Base-by-base conservation (phyloP, 176 grass and related monocot species). In the Pharus latifolius region DNA sequence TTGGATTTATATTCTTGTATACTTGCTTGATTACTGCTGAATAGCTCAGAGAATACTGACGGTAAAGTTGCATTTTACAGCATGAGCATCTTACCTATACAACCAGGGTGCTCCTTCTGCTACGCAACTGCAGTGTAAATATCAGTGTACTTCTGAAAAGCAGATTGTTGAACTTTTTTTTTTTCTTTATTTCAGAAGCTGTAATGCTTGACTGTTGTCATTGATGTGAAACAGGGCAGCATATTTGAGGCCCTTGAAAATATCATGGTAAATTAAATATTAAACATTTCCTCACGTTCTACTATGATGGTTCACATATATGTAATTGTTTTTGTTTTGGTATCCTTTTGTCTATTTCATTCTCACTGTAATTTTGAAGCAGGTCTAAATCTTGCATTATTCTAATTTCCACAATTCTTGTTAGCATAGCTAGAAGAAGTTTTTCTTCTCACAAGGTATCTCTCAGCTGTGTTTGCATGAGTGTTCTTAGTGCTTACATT, bases 1-100 rank as follows among this genome's bases (percentile, higher is more conserved):
- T 32, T 57, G 31, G 24, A 80, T 31, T 75, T 67, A 63, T 69
- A 67, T 30, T 41, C 18, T 12, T 16, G 20, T 54, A 41, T 40
- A 69, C 64, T 75, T 63, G 25, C 25, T 60, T 67, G 56, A 51
- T 80, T 26, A 22, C 32, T 58, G 26, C 49, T 12, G n/a, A 38
- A 16, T 35, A 52, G 34, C 74, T 17, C 63, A 49, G 23, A 63
- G 14, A 57, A 54, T 26, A 56, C 6, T 17, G 38, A 63, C 61
- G 70, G 63, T 85, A 69, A 80, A 80, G 41, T 69, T 63, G 49
- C 33, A 54, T 2, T 74, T 63, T 69, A 69, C 47, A 62, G 17
- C 45, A 27, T 34, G 18, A 56, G 40, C 40, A 63, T 69, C 40
- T 70, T 80, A 51, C 12, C 20, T 61, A 49, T 43, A 37, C n/a